Evolutionary conservation across 208 protist genomes (phyloP).

Genomic region (Trypanosoma melophagium): DNA sequence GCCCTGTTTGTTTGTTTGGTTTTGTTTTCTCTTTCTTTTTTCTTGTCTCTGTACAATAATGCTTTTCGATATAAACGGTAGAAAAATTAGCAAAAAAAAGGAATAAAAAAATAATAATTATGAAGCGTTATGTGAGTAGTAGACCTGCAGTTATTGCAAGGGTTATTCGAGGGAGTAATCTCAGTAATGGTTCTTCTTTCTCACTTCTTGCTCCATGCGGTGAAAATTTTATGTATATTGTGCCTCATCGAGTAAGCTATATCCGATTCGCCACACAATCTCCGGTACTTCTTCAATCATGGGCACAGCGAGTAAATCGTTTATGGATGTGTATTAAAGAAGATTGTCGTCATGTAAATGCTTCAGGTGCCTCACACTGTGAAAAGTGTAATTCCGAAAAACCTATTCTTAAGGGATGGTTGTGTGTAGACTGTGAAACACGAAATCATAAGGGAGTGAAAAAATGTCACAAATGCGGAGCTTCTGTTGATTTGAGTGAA

Average conservation of each 20-base stretch:
- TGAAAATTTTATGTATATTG: background rate
- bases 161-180: no score
- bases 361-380: slow-evolving; percentile 31
- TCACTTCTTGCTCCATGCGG: no score
- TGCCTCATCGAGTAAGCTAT: background rate
- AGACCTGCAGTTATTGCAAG: no score
- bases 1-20: no score
- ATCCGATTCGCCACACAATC: slow-evolving; percentile 16
- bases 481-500: slow-evolving; percentile 37
- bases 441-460: slow-evolving; percentile 77
- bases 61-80: no score
- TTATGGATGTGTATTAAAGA: slow-evolving; percentile 83
- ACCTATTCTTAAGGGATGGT: slow-evolving; percentile 70
- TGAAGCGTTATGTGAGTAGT: no score
- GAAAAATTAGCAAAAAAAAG: no score
- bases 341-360: slow-evolving; percentile 65
- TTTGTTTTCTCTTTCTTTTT: no score
- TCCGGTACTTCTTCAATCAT: slow-evolving; percentile 51
- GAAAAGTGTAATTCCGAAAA: slow-evolving; percentile 58
- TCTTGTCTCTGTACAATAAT: no score
- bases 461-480: slow-evolving; percentile 66
- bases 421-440: slow-evolving; percentile 64
- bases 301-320: slow-evolving; percentile 42
- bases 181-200: no score
- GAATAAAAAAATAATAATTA: no score